Evolutionary conservation across 352 stramenopile species (phyloP).

Genomic region (Albugo laibachii): DNA sequence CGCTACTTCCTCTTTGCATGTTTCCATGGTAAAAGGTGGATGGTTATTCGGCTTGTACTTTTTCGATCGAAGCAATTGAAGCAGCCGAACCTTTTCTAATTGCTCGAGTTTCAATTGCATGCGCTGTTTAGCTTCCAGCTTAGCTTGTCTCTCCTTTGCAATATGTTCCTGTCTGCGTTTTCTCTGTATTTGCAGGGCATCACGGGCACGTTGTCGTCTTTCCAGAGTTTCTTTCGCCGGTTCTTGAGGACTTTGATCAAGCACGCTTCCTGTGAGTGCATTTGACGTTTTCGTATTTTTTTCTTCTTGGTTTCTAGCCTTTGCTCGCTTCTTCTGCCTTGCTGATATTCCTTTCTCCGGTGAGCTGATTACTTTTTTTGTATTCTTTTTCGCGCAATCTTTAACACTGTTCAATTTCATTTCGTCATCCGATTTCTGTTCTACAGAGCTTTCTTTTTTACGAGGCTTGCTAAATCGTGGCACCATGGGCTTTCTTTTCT

Average conservation of each 20-base stretch:
- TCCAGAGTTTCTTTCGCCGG: slow-evolving; percentile 14
- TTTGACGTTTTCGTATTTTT: slow-evolving; percentile 7
- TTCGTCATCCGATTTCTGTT: slow-evolving; percentile 6
- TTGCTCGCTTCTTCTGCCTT: slow-evolving; percentile 4
- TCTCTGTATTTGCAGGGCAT: slow-evolving; percentile 51
- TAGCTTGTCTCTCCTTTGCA: slow-evolving; percentile 16
- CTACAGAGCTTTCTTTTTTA: not conserved
- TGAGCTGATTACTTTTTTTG: no score
- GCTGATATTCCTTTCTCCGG: slow-evolving; percentile 1
- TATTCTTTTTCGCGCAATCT: not conserved
- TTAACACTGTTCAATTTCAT: not conserved
- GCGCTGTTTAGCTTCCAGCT: not conserved
- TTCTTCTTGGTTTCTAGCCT: not conserved
- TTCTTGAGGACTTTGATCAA: slow-evolving; percentile 1
- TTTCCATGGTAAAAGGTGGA: slow-evolving; percentile 2
- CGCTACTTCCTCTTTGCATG: slow-evolving; percentile 17
- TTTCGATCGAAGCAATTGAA: not conserved
- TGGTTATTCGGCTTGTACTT: not conserved
- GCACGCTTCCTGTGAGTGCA: not conserved
- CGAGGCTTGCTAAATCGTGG: not conserved
- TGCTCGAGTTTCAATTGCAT: not conserved
- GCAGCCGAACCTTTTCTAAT: not conserved
- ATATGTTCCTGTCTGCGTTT: slow-evolving; percentile 16
- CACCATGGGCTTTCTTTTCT: not conserved
- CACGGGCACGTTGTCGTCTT: slow-evolving; percentile 28